phyloP scores from a whole-genome alignment of 257 asterid species.

The Eustoma russellianum region DNA sequence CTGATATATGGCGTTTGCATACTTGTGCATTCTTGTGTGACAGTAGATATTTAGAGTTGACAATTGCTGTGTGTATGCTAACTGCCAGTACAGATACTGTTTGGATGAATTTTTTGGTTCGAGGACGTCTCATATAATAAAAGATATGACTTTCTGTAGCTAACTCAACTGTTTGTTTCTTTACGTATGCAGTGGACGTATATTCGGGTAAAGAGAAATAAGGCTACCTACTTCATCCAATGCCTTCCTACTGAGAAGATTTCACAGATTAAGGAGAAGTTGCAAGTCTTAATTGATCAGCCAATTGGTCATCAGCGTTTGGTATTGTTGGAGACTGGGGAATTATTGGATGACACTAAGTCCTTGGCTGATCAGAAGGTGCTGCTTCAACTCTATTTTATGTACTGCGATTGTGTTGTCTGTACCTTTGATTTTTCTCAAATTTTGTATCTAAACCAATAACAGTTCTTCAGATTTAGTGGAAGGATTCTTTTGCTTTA shows the following conservation, averaged over 20 bases:
- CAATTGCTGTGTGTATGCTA: no score
- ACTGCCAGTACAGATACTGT: no score
- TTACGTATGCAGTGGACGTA: conserved; percentile 53
- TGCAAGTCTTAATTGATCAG: conserved; percentile 68
- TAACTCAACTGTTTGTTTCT: not conserved
- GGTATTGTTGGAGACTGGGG: conserved; percentile 42
- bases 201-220: conserved; percentile 84
- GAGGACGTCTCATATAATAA: no score
- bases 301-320: conserved; percentile 65
- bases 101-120: no score
- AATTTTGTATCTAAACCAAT: not conserved
- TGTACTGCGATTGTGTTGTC: not conserved
- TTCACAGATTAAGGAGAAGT: conserved; percentile 72
- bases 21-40: no score
- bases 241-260: conserved; percentile 78
- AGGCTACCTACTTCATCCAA: conserved; percentile 79
- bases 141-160: no score
- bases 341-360: conserved; percentile 70
- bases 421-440: not conserved
- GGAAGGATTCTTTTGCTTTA: not conserved
- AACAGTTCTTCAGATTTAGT: not conserved
- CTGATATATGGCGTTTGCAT: no score
- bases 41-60: no score
- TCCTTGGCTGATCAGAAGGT: conserved; percentile 93
- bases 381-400: not conserved